Conservation (phyloP, 257 asterid species). For the Rubia yunnanensis region DNA sequence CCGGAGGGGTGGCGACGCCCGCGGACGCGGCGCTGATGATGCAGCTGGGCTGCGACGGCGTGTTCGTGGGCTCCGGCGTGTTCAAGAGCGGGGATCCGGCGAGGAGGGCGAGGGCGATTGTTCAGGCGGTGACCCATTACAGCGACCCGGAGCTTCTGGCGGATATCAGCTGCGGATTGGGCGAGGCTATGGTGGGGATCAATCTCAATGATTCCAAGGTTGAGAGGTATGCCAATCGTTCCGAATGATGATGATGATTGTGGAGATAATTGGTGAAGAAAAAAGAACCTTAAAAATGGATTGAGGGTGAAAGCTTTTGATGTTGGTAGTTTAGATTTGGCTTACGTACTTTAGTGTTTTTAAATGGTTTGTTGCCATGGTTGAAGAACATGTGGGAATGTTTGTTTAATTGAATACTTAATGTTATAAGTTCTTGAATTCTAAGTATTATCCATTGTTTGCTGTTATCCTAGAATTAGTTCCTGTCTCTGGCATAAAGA, state of each 20-base stretch:
- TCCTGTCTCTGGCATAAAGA: background rate
- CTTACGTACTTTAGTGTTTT: constrained; percentile 5
- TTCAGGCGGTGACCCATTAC: constrained; percentile 79
- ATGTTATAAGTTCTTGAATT: background rate
- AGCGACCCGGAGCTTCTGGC: constrained; percentile 68
- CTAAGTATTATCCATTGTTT: background rate
- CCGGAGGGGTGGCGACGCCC: constrained; percentile 92
- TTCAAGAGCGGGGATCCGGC: constrained; percentile 92
- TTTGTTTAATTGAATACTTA: background rate
- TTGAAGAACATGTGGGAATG: background rate
- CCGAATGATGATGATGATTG: constrained; percentile 32
- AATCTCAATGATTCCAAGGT: constrained; percentile 68
- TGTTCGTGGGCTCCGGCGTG: constrained; percentile 77
- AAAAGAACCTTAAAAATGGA: background rate
- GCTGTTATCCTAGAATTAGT: background rate
- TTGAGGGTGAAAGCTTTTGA: background rate
- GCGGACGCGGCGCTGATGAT: constrained; percentile 86
- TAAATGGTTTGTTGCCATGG: constrained; percentile 1
- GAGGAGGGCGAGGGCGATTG: constrained; percentile 66
- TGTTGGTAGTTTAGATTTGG: constrained; percentile 2
- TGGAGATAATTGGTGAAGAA: background rate
- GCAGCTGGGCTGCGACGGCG: constrained; percentile 90
- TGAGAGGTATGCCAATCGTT: constrained; percentile 76
- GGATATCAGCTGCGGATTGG: constrained; percentile 74
- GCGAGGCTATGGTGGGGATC: constrained; percentile 86